Base-by-base conservation (phyloP, 106 monocot genomes). In the Acorus calamus region DNA sequence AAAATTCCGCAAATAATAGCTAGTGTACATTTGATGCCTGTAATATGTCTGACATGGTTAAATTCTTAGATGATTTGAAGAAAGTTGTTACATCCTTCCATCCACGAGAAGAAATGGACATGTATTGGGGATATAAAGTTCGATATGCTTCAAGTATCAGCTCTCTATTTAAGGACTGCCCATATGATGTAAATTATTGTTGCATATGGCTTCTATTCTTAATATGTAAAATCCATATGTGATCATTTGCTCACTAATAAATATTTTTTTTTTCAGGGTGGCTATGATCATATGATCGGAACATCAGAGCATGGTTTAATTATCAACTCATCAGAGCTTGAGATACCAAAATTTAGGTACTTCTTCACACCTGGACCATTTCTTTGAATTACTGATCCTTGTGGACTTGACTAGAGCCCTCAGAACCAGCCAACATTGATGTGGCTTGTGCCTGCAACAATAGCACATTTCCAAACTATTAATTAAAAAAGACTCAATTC, bases 301-400 rank as follows among this genome's bases (percentile, higher is more conserved):
- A 98, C 96, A 63, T 98, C 96, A 55, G 96, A 98, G 80, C 96
- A 91, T 85, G 96, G 96, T 10, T 50, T 61, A 28, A 66, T 73
- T 42, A 60, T 91, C 61, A 77, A 66, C 74, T 87, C 91, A 77
- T 92, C 96, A 51, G 83, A 92, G 62, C 85, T 98, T 66, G 56
- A 47, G 43, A 67, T 98, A 54, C 91, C 96, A 63, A 69, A 63
- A 51, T 91, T 88, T 63, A 66, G 73, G 89, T 89, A 77, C 5
- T 28, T 3, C 5, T 6, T 8, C 14, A 14, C 14, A 55, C 42
- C 49, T 8, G 2, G 41, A 47, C 48, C 42, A 57, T 56, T 3
- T 14, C 56, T 8, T 63, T 49, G 11, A 71, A 5, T 71, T 46
- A 49, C 7, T 28, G 48, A 52, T 43, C 45, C 11, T 44, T 9